phyloP scores from a whole-genome alignment of 2,329 filamentous ascomycete genomes.

The Colletotrichum sansevieriae region DNA sequence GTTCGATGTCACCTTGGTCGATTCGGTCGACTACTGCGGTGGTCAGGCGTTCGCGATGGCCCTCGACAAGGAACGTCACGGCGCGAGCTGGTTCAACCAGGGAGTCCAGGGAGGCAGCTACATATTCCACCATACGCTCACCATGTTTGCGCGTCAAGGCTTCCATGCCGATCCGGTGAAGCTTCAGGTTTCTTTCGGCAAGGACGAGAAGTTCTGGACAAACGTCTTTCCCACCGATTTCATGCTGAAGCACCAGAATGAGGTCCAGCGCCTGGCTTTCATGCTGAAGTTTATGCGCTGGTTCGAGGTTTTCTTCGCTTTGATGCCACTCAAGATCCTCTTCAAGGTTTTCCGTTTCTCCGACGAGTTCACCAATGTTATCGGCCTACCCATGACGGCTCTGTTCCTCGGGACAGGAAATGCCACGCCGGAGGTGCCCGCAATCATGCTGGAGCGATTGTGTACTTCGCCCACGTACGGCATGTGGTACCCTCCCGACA shows the following conservation, averaged over 20 bases:
- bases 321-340: slow-evolving; percentile 71
- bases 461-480: slow-evolving; percentile 65
- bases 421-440: slow-evolving; percentile 75
- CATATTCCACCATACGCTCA: slow-evolving; percentile 74
- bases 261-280: slow-evolving; percentile 65
- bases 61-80: slow-evolving; percentile 68
- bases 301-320: slow-evolving; percentile 67
- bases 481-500: slow-evolving; percentile 66
- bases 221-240: slow-evolving; percentile 72
- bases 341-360: slow-evolving; percentile 75
- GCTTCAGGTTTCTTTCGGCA: slow-evolving; percentile 71
- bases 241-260: slow-evolving; percentile 64
- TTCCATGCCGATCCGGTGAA: slow-evolving; percentile 63
- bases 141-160: slow-evolving; percentile 69
- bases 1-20: slow-evolving; percentile 70
- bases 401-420: slow-evolving; percentile 78
- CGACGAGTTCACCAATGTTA: slow-evolving; percentile 75
- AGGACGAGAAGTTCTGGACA: slow-evolving; percentile 70
- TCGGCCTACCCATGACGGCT: slow-evolving; percentile 66
- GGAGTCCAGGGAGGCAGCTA: slow-evolving; percentile 70
- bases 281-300: slow-evolving; percentile 67
- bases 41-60: slow-evolving; percentile 74
- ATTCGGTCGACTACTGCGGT: slow-evolving; percentile 70
- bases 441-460: slow-evolving; percentile 70
- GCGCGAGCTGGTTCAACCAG: slow-evolving; percentile 73